These are phyloP conservation scores for Liriodendron chinense DNA, from an alignment of 164 flowering plant genomes.

Conservation along the genomic window DNA sequence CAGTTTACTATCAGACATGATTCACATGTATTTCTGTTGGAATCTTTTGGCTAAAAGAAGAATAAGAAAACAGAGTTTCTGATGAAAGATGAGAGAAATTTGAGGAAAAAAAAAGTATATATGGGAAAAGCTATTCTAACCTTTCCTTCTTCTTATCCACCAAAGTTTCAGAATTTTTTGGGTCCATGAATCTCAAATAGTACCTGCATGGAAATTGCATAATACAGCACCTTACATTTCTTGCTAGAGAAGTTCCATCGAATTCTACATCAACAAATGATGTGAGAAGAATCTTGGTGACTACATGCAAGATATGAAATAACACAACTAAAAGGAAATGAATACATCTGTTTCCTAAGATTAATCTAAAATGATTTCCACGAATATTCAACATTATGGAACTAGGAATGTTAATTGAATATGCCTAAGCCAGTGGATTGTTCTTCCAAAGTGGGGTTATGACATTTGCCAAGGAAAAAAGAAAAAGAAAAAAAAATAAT, in stretches of 20 bases:
- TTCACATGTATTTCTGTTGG: neutral
- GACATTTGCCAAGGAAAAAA: neutral
- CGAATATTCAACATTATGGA: neutral
- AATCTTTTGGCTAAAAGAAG: neutral
- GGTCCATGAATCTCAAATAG: constrained; percentile 97
- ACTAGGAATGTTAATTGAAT: neutral
- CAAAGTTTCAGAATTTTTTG: constrained; percentile 70
- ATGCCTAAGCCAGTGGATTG: neutral
- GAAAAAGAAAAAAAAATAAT: too few relatives aligned
- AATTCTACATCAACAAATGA: constrained; percentile 3
- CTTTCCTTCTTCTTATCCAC: constrained; percentile 75
- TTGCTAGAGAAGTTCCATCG: neutral
- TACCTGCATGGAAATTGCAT: constrained; percentile 58
- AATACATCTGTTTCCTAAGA: neutral
- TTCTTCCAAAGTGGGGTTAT: neutral
- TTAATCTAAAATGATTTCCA: neutral
- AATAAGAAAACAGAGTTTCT: neutral
- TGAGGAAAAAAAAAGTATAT: neutral
- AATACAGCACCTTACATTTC: constrained; percentile 1
- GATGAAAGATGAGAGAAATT: neutral
- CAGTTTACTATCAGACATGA: neutral
- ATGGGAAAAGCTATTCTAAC: constrained; percentile 36
- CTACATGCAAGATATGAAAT: neutral
- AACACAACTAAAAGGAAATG: neutral
- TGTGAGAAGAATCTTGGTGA: neutral